Evolutionary conservation across 164 flowering plant species (phyloP).

Genomic region (Magnolia kwangsiensis): DNA sequence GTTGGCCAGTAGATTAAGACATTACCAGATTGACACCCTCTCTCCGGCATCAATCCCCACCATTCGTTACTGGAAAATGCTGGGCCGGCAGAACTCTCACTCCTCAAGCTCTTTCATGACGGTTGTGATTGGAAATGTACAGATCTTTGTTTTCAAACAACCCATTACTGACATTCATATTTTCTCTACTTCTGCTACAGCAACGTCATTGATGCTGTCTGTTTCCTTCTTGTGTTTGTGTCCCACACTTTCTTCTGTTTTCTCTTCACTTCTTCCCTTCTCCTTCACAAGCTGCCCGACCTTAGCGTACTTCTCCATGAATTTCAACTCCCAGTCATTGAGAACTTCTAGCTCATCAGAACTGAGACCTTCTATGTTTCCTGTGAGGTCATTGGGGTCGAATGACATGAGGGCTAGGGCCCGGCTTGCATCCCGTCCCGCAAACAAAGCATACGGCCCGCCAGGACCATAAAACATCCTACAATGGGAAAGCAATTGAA

Average conservation of each 20-base stretch:
- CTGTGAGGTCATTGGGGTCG: conserved; percentile 58
- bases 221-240: conserved; percentile 5
- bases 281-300: conserved; percentile 47
- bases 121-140: too few relatives aligned
- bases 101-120: too few relatives aligned
- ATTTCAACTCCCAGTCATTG: conserved; percentile 79
- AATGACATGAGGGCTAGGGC: conserved; percentile 75
- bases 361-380: conserved; percentile 50
- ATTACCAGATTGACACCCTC: too few relatives aligned
- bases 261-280: conserved; percentile 6
- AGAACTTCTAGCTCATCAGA: conserved; percentile 44
- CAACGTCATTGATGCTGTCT: not conserved
- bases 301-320: conserved; percentile 68
- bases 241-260: conserved; percentile 4
- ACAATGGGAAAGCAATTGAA: conserved; percentile 2
- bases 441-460: conserved; percentile 69
- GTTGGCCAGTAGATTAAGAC: too few relatives aligned
- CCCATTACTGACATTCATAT: not conserved
- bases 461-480: conserved; percentile 89
- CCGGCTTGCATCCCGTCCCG: conserved; percentile 75
- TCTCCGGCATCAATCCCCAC: too few relatives aligned
- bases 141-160: not conserved
- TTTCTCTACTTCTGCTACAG: not conserved
- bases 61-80: too few relatives aligned
- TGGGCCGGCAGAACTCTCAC: too few relatives aligned